phyloP scores from a whole-genome alignment of 306 rosid genomes.

The Malus sieversii region DNA sequence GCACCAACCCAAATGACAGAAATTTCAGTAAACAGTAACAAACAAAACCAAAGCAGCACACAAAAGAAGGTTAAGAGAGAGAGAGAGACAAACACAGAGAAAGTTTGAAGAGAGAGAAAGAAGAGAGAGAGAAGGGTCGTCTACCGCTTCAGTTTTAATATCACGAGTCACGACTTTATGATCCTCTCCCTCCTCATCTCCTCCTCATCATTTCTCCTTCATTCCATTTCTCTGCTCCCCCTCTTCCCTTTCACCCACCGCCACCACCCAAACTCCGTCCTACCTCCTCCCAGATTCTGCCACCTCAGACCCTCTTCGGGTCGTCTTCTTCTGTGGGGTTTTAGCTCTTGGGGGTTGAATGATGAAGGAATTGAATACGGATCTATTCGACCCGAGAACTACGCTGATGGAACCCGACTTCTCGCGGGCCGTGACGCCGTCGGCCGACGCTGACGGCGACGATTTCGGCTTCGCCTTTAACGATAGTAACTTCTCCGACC shows the following conservation, averaged over 20 bases:
- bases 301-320: background rate
- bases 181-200: background rate
- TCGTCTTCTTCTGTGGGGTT: background rate
- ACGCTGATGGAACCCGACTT: constrained; percentile 59
- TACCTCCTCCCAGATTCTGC: background rate
- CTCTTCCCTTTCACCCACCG: background rate
- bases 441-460: constrained; percentile 32
- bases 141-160: background rate
- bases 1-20: background rate
- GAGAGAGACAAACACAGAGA: background rate
- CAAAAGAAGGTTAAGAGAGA: background rate
- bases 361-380: constrained; percentile 42
- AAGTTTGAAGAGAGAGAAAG: background rate
- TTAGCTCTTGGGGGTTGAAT: background rate
- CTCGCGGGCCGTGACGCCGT: constrained; percentile 40
- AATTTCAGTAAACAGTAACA: background rate
- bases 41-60: background rate
- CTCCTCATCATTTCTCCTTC: background rate
- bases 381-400: constrained; percentile 68
- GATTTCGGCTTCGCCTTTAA: constrained; percentile 94
- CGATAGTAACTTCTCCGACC: constrained; percentile 92
- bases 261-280: background rate
- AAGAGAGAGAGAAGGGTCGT: background rate
- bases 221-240: background rate
- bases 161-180: background rate